Percentiles rank a stretch among this genome's conserved stretches.
Conservation (phyloP, 2,329 filamentous ascomycete species). For the Calonectria montana region DNA sequence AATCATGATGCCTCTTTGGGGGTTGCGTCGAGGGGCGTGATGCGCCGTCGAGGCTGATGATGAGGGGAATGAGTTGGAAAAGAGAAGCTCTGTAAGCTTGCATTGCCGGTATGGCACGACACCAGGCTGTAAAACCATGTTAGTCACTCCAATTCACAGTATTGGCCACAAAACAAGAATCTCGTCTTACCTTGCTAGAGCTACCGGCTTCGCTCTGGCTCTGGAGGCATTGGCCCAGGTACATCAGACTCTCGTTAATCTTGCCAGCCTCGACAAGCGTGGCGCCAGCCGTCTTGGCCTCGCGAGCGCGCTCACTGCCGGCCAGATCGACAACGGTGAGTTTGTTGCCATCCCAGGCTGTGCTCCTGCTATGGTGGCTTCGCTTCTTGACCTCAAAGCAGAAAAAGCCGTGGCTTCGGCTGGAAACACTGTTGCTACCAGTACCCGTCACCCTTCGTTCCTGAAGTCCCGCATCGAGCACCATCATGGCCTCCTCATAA, state of each 20-base stretch:
- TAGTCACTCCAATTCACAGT: slow-evolving; percentile 4
- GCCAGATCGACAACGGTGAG: slow-evolving; percentile 93
- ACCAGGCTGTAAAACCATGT: slow-evolving; percentile 64
- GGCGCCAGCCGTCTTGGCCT: slow-evolving; percentile 92
- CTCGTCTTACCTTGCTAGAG: slow-evolving; percentile 72
- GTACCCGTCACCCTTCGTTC: slow-evolving; percentile 91
- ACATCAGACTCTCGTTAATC: slow-evolving; percentile 99
- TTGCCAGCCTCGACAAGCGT: slow-evolving; percentile 96
- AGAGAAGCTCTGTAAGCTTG: slow-evolving; percentile 86
- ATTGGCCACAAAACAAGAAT: neutral
- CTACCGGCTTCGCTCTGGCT: slow-evolving; percentile 87
- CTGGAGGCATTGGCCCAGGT: slow-evolving; percentile 94
- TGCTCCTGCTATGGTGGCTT: slow-evolving; percentile 54
- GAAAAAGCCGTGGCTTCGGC: slow-evolving; percentile 95
- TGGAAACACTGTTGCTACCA: slow-evolving; percentile 91
- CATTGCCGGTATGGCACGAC: slow-evolving; percentile 85
- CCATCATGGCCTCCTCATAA: slow-evolving; percentile 86
- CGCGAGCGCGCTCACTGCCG: slow-evolving; percentile 91
- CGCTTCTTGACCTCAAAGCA: slow-evolving; percentile 94
- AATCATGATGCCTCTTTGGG: slow-evolving; percentile 94
- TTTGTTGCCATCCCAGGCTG: slow-evolving; percentile 79
- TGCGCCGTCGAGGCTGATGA: slow-evolving; percentile 54
- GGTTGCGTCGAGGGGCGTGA: slow-evolving; percentile 64
- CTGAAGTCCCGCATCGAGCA: slow-evolving; percentile 88
- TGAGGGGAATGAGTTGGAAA: slow-evolving; percentile 88